Evolutionary conservation across 345 rosid species (phyloP), one percentile per base, ranked within the genome.

Genomic region (Microcos paniculata): DNA sequence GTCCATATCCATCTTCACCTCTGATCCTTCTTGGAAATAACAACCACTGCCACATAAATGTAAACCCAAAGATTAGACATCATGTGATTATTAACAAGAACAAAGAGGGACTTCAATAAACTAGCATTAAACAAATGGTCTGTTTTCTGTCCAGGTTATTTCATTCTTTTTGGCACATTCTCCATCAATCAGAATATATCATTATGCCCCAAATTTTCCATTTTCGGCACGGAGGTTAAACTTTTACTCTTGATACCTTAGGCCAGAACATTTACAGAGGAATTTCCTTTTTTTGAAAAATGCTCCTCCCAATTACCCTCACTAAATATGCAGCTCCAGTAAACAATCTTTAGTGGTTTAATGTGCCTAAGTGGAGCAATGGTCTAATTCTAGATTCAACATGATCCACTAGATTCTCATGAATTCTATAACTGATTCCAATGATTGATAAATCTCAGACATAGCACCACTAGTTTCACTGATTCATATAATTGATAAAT

Each of bases 1-100:
- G 45, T 71, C 80, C 90, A 90, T 89, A 33, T 89, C 76, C 87
- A 86, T 59, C 75, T 84, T 85, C 82, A 89, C 89, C 56, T 82
- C 71, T 24, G 55, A 43, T 14, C 88, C 89, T 75, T 84, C 87
- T 81, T 89, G 89, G 79, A 89, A 90, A 76, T 86, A 87, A 72
- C 84, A 83, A 26, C 90, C 91, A 76, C 93, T 89, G 82, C 62
- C 52, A 70, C 71, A 55, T 21, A 57, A 42, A 69, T 45, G 71
- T 18, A 63, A 46, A 57, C 51, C n/a, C 23, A 64, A 71, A 70
- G 13, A 78, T 77, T 77, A 51, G 72, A 35, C 61, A 70, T 69
- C 43, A 42, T 31, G 10, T 48, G 23, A 69, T 59, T 59, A 74
- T n/a, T 70, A 62, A 40, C 26, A 10, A 70, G 71, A 61, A 35